Conservation (phyloP, 805 yeast genomes). For the Ogataea neopini region DNA sequence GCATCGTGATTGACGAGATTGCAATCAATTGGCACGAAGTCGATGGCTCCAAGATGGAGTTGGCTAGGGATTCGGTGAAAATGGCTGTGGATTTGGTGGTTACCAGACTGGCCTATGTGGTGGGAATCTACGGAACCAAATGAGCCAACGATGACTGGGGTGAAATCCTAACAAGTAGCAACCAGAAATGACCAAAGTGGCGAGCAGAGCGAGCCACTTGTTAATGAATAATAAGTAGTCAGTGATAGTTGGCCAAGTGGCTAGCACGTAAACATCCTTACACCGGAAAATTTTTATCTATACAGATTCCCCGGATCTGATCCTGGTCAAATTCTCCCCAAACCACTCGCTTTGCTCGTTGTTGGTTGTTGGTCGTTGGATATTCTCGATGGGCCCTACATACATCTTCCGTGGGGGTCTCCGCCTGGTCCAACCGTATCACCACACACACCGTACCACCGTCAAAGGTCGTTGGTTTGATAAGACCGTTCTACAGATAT, state of each 20-base stretch:
- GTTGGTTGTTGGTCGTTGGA: no score
- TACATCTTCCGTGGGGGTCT: no score
- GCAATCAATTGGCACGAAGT: slow-evolving; percentile 97
- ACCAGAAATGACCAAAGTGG: not conserved
- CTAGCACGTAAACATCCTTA: not conserved
- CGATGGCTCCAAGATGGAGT: slow-evolving; percentile 89
- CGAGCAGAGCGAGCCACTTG: not conserved
- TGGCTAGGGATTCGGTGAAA: slow-evolving; percentile 84
- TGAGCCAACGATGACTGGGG: not conserved
- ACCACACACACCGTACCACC: slow-evolving; percentile 35
- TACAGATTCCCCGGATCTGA: no score
- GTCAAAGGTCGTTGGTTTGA: slow-evolving; percentile 49
- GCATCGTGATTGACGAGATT: slow-evolving; percentile 68
- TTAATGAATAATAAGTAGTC: no score
- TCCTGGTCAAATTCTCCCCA: not conserved
- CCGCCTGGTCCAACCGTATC: slow-evolving; percentile 44
- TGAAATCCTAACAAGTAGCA: no score
- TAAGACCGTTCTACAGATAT: slow-evolving; percentile 39
- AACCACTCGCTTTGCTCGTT: not conserved
- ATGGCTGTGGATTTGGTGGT: slow-evolving; percentile 95
- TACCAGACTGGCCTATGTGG: slow-evolving; percentile 81
- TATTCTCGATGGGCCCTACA: no score
- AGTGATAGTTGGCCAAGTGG: no score
- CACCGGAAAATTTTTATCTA: not conserved
- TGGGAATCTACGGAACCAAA: slow-evolving; percentile 63